Conservation (phyloP, 768 basidiomycete genomes). For the Lyophyllum semitale region DNA sequence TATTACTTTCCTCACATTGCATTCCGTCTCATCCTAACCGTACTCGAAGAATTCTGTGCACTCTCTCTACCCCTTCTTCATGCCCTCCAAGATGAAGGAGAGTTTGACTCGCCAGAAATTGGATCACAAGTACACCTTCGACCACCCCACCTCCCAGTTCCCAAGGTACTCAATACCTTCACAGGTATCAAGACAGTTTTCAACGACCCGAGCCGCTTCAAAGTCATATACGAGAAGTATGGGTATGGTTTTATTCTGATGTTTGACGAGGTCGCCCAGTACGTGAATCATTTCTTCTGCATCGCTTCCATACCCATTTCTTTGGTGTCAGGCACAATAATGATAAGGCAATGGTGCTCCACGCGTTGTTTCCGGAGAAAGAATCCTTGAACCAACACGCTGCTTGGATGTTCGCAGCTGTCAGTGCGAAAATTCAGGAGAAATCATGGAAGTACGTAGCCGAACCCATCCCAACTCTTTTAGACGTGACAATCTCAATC, state of each 20-base stretch:
- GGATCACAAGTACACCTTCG: slow-evolving; percentile 41
- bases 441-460: slow-evolving; percentile 28
- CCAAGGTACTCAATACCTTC: slow-evolving; percentile 34
- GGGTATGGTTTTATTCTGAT: slow-evolving; percentile 43
- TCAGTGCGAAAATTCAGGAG: slow-evolving; percentile 30
- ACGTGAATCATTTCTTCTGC: slow-evolving; percentile 7
- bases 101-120: slow-evolving; percentile 41
- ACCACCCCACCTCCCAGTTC: slow-evolving; percentile 32
- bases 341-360: slow-evolving; percentile 29
- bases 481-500: too few species aligned
- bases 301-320: too few species aligned
- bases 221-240: slow-evolving; percentile 37
- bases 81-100: slow-evolving; percentile 38
- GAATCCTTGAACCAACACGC: slow-evolving; percentile 29
- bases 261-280: slow-evolving; percentile 39
- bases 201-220: slow-evolving; percentile 37
- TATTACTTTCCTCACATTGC: neutral
- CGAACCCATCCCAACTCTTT: too few species aligned
- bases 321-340: slow-evolving; percentile 27
- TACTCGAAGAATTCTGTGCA: slow-evolving; percentile 15
- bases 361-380: slow-evolving; percentile 38
- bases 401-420: slow-evolving; percentile 29
- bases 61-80: slow-evolving; percentile 39
- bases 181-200: slow-evolving; percentile 36
- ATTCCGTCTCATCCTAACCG: neutral